Evolutionary conservation across 371 early-diverging fungal species (phyloP).

Genomic region (Apophysomyces ossiformis): DNA sequence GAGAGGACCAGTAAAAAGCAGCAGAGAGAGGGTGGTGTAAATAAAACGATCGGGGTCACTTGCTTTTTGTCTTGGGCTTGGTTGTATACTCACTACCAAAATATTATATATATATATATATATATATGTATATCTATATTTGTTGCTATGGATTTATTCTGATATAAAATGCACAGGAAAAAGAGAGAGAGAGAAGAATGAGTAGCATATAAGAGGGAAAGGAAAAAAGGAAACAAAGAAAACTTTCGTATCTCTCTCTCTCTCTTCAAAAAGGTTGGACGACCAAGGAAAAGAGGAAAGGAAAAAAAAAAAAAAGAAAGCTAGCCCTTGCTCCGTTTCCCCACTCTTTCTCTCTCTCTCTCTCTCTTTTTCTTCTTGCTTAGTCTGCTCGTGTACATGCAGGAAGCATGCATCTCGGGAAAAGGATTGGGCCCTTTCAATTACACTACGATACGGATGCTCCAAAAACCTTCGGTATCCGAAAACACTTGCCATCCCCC

Average conservation of each 20-base stretch:
- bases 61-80: slow-evolving; percentile 6
- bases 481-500: not conserved
- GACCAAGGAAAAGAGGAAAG: not conserved
- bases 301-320: not conserved
- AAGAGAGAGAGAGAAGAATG: not conserved
- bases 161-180: slow-evolving; percentile 4
- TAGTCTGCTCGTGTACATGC: slow-evolving; percentile 5
- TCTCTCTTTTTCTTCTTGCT: too few species aligned
- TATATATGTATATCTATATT: not conserved
- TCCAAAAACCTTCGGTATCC: not conserved
- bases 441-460: not conserved
- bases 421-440: slow-evolving; percentile 1
- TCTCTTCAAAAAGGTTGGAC: not conserved
- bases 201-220: not conserved
- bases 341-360: not conserved
- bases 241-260: not conserved
- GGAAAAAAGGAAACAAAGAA: not conserved
- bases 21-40: not conserved
- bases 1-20: not conserved
- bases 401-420: slow-evolving; percentile 9
- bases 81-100: not conserved
- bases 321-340: slow-evolving; percentile 1
- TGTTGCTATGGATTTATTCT: not conserved
- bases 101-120: not conserved
- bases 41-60: slow-evolving; percentile 9